Evolutionary conservation across 352 stramenopile genomes (phyloP).

Genomic region (Pythium grandisporangium): DNA sequence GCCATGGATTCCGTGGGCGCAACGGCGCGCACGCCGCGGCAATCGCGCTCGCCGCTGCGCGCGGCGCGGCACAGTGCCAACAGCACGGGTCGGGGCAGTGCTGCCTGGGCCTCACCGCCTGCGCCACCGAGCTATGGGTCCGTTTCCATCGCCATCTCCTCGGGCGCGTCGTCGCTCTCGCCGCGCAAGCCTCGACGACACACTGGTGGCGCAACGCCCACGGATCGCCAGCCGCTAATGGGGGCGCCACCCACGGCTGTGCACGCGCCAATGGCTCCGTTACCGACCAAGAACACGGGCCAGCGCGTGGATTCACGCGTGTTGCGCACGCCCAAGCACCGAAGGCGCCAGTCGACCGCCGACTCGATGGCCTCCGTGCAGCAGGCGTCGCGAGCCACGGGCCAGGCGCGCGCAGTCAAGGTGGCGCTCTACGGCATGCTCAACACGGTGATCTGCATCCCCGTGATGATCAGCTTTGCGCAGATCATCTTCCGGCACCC

Average conservation of each 20-base stretch:
- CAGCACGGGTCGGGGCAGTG: too few relatives aligned
- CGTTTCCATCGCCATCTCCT: neutral
- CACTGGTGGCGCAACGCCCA: too few relatives aligned
- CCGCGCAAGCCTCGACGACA: too few relatives aligned
- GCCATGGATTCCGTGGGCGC: conserved; percentile 77
- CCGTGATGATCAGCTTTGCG: conserved; percentile 89
- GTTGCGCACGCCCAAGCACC: too few relatives aligned
- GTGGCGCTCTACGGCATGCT: conserved; percentile 85
- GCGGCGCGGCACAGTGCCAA: conserved; percentile 6
- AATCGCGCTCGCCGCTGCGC: conserved; percentile 15
- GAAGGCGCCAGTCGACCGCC: too few relatives aligned
- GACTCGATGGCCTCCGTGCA: neutral
- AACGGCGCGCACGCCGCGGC: conserved; percentile 58
- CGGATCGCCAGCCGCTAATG: neutral
- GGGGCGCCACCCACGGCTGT: conserved; percentile 11
- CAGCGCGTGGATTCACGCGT: neutral
- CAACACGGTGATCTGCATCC: conserved; percentile 93
- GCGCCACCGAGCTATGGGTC: conserved; percentile 16
- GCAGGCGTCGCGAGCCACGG: neutral
- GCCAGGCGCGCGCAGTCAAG: conserved; percentile 40
- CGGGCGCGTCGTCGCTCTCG: neutral
- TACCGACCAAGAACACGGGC: neutral
- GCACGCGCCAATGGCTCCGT: conserved; percentile 12
- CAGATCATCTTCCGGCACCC: conserved; percentile 94
- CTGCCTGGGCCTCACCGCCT: conserved; percentile 23